A percentile compares a stretch with the other conserved stretches of the same genome.
Conservation (phyloP, 306 rosid species). For the Purshia tridentata region DNA sequence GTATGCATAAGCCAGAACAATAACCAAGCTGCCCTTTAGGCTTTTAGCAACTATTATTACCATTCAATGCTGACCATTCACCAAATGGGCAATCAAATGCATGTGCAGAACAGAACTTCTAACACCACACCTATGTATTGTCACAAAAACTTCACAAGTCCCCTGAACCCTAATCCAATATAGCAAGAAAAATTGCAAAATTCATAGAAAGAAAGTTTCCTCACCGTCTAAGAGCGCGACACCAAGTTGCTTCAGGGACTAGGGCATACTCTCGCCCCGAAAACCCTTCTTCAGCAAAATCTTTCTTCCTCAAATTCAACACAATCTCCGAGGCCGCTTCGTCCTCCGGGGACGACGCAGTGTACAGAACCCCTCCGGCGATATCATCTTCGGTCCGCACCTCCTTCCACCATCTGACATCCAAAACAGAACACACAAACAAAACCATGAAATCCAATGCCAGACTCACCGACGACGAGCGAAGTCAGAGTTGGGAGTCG, state of each 20-base stretch:
- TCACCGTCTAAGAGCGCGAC: slow-evolving; percentile 69
- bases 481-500: background rate
- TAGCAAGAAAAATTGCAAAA: background rate
- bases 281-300: slow-evolving; percentile 40
- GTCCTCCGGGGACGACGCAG: slow-evolving; percentile 33
- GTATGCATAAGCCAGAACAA: slow-evolving; percentile 1
- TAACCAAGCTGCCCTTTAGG: background rate
- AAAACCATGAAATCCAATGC: slow-evolving; percentile 11
- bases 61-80: background rate
- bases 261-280: slow-evolving; percentile 67
- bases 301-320: slow-evolving; percentile 52
- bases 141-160: too few relatives aligned
- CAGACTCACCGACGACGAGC: too few relatives aligned
- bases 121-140: too few relatives aligned
- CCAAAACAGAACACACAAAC: slow-evolving; percentile 9
- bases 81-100: background rate
- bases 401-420: slow-evolving; percentile 79
- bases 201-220: slow-evolving; percentile 3
- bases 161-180: background rate
- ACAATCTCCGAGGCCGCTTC: slow-evolving; percentile 44
- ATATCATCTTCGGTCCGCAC: slow-evolving; percentile 40
- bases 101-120: background rate
- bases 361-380: slow-evolving; percentile 53
- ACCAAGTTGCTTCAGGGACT: slow-evolving; percentile 70
- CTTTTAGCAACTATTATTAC: background rate